These are phyloP conservation scores for Pinus albicaulis DNA, from an alignment of 75 land plant species.

Conservation along the genomic window DNA sequence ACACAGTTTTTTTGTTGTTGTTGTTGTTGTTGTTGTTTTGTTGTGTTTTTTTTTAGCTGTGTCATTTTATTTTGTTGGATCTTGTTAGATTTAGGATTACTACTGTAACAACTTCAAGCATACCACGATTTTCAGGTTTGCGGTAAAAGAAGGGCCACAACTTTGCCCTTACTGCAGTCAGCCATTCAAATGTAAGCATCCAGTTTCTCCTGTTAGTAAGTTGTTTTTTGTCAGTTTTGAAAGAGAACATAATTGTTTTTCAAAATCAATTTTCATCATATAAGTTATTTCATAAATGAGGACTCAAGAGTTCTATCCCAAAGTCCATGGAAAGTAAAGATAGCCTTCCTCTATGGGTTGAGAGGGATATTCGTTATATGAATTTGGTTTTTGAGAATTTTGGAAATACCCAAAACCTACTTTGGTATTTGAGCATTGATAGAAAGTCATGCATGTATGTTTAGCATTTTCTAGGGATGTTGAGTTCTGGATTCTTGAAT, in stretches of 20 bases:
- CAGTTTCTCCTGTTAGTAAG: background rate
- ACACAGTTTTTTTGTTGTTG: too few species aligned
- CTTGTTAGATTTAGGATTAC: background rate
- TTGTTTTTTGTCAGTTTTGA: background rate
- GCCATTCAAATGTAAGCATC: conserved; percentile 75
- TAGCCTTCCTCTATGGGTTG: background rate
- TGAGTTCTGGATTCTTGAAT: background rate
- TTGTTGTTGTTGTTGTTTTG: too few species aligned
- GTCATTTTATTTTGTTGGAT: conserved; percentile 1
- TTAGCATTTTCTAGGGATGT: background rate
- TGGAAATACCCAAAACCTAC: background rate
- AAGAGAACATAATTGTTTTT: background rate
- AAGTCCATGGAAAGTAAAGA: background rate
- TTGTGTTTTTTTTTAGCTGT: too few species aligned
- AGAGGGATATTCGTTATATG: background rate
- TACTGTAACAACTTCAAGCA: background rate
- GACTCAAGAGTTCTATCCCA: too few species aligned
- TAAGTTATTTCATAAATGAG: too few species aligned
- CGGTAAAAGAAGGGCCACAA: conserved; percentile 72
- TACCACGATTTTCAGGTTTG: conserved; percentile 36
- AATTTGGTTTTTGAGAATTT: background rate
- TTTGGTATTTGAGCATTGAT: too few species aligned
- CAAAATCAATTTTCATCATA: too few species aligned
- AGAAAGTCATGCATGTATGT: background rate
- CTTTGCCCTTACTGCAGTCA: conserved; percentile 89